Percentiles rank a stretch among this genome's conserved stretches.
phyloP scores from a whole-genome alignment of 75 land plant genomes.

The Ceratopteris richardii region DNA sequence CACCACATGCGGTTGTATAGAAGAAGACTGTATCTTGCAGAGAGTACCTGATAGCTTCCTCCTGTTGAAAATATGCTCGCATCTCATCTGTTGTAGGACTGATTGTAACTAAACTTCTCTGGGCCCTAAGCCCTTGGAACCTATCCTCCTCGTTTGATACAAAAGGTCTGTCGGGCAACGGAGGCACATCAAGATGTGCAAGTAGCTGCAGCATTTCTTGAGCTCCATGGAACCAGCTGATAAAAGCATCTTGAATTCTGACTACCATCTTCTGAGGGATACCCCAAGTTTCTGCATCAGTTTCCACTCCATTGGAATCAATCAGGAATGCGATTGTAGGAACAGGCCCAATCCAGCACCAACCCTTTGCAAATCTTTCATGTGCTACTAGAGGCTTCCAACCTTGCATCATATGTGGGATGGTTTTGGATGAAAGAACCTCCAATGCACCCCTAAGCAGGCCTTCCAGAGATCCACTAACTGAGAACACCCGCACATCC shows the following conservation, averaged over 20 bases:
- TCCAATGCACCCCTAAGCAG: slow-evolving; percentile 30
- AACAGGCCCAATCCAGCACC: slow-evolving; percentile 32
- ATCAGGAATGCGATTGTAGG: not conserved
- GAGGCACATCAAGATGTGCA: slow-evolving; percentile 27
- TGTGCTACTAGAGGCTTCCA: slow-evolving; percentile 30
- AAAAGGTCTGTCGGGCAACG: slow-evolving; percentile 16
- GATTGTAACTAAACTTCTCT: slow-evolving; percentile 31
- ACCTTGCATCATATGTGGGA: slow-evolving; percentile 21
- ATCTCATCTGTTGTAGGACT: slow-evolving; percentile 36
- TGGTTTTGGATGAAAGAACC: slow-evolving; percentile 21
- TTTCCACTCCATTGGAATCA: slow-evolving; percentile 9
- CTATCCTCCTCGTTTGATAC: slow-evolving; percentile 29
- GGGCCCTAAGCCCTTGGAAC: slow-evolving; percentile 27
- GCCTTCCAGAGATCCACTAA: slow-evolving; percentile 20
- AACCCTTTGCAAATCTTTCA: slow-evolving; percentile 16
- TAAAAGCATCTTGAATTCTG: slow-evolving; percentile 29
- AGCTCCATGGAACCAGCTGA: slow-evolving; percentile 26
- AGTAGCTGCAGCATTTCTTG: slow-evolving; percentile 31
- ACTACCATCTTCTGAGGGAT: slow-evolving; percentile 21
- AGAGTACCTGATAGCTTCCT: slow-evolving; percentile 27
- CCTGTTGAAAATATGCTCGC: slow-evolving; percentile 24
- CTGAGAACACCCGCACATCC: slow-evolving; percentile 15
- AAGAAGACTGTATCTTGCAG: slow-evolving; percentile 17
- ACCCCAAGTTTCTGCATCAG: slow-evolving; percentile 26
- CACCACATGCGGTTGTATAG: slow-evolving; percentile 29